phyloP scores from a whole-genome alignment of 164 flowering plant species.

The Macadamia tetraphylla region DNA sequence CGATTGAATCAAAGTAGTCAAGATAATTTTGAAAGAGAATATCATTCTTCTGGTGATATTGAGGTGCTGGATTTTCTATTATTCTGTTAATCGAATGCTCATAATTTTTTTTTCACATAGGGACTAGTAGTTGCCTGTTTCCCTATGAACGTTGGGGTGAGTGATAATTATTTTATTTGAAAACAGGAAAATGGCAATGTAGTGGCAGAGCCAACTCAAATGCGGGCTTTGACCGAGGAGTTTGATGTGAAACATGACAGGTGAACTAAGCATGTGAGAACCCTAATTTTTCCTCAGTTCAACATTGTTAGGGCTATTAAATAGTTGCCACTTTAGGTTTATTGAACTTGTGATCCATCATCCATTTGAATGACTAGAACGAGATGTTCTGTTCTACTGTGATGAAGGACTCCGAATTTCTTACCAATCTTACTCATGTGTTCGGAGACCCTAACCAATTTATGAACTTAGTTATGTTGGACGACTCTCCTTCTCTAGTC shows the following conservation, averaged over 20 bases:
- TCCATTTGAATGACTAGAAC: too few species aligned
- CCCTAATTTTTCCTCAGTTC: slow-evolving; percentile 14
- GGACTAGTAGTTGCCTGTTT: not conserved
- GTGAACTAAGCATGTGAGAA: slow-evolving; percentile 67
- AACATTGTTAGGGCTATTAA: not conserved
- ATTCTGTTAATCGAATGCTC: not conserved
- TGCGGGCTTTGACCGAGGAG: slow-evolving; percentile 15
- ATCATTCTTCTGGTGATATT: slow-evolving; percentile 18
- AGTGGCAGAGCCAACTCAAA: slow-evolving; percentile 12
- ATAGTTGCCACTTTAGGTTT: not conserved
- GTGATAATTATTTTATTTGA: slow-evolving; percentile 7
- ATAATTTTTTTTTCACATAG: too few species aligned
- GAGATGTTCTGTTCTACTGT: too few species aligned
- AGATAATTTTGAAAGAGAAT: slow-evolving; percentile 32
- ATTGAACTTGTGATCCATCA: too few species aligned
- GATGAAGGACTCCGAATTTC: not conserved
- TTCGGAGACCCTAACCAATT: too few species aligned
- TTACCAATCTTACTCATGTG: too few species aligned
- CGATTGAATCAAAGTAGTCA: slow-evolving; percentile 30
- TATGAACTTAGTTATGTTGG: not conserved
- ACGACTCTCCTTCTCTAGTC: not conserved
- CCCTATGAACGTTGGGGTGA: not conserved
- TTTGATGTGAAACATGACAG: slow-evolving; percentile 47
- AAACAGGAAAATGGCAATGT: slow-evolving; percentile 34
- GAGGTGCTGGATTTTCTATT: slow-evolving; percentile 26